These are phyloP conservation scores for Acanthamoeba royreba DNA, from an alignment of 208 protist genomes.

Conservation along the genomic window DNA sequence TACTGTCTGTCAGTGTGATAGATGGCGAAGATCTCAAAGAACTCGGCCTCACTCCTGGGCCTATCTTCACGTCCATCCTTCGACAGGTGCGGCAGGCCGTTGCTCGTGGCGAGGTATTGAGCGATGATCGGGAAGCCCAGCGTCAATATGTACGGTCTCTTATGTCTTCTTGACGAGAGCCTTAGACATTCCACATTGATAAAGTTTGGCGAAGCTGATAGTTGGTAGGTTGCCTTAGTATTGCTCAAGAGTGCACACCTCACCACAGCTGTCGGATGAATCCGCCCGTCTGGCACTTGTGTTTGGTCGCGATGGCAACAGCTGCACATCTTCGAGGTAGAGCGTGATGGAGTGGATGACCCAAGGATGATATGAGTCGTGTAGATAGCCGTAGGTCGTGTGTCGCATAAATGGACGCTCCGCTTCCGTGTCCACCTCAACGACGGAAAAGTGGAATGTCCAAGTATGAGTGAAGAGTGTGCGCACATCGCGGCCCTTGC, in stretches of 20 bases:
- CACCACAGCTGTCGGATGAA: too few species aligned
- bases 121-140: not conserved
- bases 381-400: not conserved
- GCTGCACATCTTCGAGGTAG: not conserved
- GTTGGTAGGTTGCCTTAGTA: not conserved
- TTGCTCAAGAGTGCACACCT: too few species aligned
- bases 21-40: not conserved
- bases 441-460: not conserved
- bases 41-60: not conserved
- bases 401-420: not conserved
- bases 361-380: not conserved
- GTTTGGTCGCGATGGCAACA: too few species aligned
- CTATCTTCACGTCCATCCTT: not conserved
- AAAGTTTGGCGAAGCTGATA: too few species aligned
- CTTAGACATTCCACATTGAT: too few species aligned
- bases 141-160: not conserved
- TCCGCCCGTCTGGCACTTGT: too few species aligned
- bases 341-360: not conserved
- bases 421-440: not conserved
- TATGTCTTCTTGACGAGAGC: too few species aligned
- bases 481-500: not conserved
- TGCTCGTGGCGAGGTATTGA: not conserved
- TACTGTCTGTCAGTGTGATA: not conserved
- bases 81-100: not conserved
- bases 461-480: not conserved